Percentiles rank a stretch among this genome's conserved stretches.
Evolutionary conservation across 352 stramenopile species (phyloP).

Genomic region (Achlya hypogyna): DNA sequence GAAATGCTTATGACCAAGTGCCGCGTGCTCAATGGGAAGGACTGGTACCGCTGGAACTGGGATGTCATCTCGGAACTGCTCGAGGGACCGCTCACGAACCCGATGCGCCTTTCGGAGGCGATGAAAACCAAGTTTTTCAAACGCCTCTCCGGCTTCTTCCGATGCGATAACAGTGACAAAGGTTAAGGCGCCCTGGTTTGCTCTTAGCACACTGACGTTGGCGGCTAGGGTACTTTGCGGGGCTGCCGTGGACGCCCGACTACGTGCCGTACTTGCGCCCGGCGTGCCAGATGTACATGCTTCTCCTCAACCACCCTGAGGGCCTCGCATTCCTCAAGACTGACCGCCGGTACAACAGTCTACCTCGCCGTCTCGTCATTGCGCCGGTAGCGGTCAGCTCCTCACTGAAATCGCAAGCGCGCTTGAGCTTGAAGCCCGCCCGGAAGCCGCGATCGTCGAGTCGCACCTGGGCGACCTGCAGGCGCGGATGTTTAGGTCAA

Average conservation of each 20-base stretch:
- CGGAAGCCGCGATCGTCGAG: constrained; percentile 80
- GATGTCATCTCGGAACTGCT: constrained; percentile 86
- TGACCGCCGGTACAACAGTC: constrained; percentile 35
- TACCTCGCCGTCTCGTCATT: neutral
- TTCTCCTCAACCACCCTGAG: constrained; percentile 80
- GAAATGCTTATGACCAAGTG: constrained; percentile 83
- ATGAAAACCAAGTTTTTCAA: constrained; percentile 93
- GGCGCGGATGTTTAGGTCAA: constrained; percentile 69
- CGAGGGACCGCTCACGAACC: constrained; percentile 78
- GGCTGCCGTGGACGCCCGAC: constrained; percentile 84
- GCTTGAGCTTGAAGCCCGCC: constrained; percentile 70
- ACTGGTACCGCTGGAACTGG: constrained; percentile 89
- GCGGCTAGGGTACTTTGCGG: constrained; percentile 60
- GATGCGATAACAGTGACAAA: constrained; percentile 83
- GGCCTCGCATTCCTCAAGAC: constrained; percentile 82
- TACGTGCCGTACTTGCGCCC: constrained; percentile 80
- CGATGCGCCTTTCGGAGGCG: constrained; percentile 72
- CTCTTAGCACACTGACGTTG: neutral
- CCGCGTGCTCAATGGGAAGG: constrained; percentile 80
- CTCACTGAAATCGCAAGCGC: constrained; percentile 80
- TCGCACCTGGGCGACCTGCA: constrained; percentile 83
- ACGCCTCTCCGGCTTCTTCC: constrained; percentile 82
- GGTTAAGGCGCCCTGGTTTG: constrained; percentile 10
- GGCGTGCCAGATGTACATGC: constrained; percentile 85
- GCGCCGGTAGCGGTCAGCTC: constrained; percentile 38